Percentiles rank a stretch among this genome's conserved stretches.
These are phyloP conservation scores for Penicillium pulvis DNA, from an alignment of 495 filamentous ascomycete genomes.

Conservation along the genomic window DNA sequence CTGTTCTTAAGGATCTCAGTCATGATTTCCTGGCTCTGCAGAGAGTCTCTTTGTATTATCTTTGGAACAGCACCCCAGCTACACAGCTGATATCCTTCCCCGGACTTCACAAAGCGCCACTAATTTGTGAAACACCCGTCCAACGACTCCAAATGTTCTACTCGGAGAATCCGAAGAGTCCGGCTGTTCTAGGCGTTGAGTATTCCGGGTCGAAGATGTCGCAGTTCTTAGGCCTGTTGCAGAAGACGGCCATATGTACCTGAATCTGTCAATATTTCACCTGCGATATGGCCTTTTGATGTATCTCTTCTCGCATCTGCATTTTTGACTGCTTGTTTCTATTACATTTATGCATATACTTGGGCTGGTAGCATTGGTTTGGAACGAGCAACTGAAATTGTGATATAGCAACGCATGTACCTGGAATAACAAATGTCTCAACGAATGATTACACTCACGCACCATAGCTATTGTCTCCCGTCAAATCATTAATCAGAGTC, in stretches of 20 bases:
- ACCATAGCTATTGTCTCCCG: not conserved
- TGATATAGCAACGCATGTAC: not conserved
- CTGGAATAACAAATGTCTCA: not conserved
- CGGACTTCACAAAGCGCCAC: conserved; percentile 19
- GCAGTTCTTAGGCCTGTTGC: conserved; percentile 22
- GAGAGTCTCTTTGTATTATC: conserved; percentile 28
- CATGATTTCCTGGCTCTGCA: conserved; percentile 13
- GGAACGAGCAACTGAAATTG: not conserved
- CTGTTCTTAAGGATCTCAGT: conserved; percentile 21
- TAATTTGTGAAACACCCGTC: conserved; percentile 8
- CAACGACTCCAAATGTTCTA: conserved; percentile 24
- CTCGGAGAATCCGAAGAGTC: conserved; percentile 21
- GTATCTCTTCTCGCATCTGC: not conserved
- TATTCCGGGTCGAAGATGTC: conserved; percentile 29
- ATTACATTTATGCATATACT: not conserved
- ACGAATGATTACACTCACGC: not conserved
- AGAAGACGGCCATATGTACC: conserved; percentile 4
- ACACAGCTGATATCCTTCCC: conserved; percentile 26
- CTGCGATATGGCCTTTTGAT: not conserved
- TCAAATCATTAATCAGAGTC: not conserved
- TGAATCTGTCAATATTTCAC: not conserved
- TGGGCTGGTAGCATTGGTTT: not conserved
- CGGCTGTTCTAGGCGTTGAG: conserved; percentile 25
- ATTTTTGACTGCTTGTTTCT: not conserved
- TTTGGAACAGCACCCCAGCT: conserved; percentile 24